Evolutionary conservation across 2,329 filamentous ascomycete species (phyloP), one percentile per base, ranked within the genome.

Genomic region (Mycosphaerella sp.): DNA sequence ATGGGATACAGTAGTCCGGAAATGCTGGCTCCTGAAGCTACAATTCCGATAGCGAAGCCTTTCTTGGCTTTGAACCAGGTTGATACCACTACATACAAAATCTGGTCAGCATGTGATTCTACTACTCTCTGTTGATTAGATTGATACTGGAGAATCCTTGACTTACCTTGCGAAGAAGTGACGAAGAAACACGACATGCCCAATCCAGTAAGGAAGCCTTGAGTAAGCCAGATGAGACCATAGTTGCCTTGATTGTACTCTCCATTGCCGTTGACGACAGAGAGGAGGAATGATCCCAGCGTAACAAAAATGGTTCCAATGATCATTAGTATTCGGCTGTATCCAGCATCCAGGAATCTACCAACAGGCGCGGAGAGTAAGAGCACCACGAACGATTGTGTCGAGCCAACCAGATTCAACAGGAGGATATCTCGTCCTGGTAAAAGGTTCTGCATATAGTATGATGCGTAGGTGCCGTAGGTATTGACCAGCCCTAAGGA

Each of bases 181-280:
- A 77, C 75, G 56, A 77, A 77, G 62, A 75, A 76, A 56, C 73
- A 76, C n/a, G 73, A 69, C 74, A 77, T 77, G 8, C 75, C 75
- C 8, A 76, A 52, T 4, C 73, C 73, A 21, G 68, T 68, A 34
- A 76, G 60, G 35, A 77, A 59, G 3, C 74, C 75, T 59, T 77
- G 74, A 4, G 72, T 73, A 9, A 71, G 61, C 72, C 73, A 74
- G 18, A 75, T 73, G 6, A 69, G 58, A 27, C 57, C 65, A 57
- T 73, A 75, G 47, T 66, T 72, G 39, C 67, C 72, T 17, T 68
- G 44, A 4, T 63, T 63, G 42, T 65, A 60, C 14, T 59, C 54
- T 9, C 64, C 67, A n/a, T 62, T 61, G n/a, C 71, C 72, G 50
- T 72, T 71, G 21, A 67, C 66, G 28, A 71, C 58, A 47, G 69